A percentile compares a stretch with the other conserved stretches of the same genome.
Conservation (phyloP, 148 eudicot species). For the Vaccinium myrtillus region DNA sequence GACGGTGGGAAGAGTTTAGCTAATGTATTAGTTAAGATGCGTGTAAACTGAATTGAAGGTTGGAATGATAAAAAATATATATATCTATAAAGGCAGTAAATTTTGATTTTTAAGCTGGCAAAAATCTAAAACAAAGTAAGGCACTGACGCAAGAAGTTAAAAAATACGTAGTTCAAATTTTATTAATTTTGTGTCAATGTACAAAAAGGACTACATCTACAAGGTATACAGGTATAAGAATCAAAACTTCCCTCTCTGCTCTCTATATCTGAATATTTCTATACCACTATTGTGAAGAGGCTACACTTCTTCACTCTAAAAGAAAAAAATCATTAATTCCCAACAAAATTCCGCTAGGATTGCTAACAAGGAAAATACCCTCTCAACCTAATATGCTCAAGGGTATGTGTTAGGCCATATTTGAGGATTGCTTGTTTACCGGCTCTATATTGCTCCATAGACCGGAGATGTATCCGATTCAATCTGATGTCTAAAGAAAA, state of each 20-base stretch:
- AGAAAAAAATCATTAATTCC: background rate
- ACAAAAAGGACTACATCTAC: background rate
- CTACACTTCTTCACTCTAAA: background rate
- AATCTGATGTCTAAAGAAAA: slow-evolving; percentile 83
- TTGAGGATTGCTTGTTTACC: slow-evolving; percentile 78
- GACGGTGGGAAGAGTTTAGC: background rate
- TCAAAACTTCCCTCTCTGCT: background rate
- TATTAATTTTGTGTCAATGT: background rate
- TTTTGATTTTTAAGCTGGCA: background rate
- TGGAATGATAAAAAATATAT: too few relatives aligned
- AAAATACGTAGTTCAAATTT: background rate
- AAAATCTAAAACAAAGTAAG: background rate
- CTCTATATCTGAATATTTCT: background rate
- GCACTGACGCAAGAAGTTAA: background rate
- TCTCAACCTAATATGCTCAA: slow-evolving; percentile 76
- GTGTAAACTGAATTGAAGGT: background rate
- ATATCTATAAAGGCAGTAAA: background rate
- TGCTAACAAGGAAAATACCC: slow-evolving; percentile 61
- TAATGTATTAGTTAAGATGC: background rate
- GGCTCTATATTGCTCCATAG: slow-evolving; percentile 88
- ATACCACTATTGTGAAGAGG: background rate
- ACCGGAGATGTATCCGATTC: slow-evolving; percentile 81
- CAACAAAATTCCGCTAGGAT: background rate
- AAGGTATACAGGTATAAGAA: background rate
- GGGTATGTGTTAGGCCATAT: slow-evolving; percentile 81